Base-by-base conservation (phyloP, 2,329 filamentous ascomycete genomes). In the Arthrinium puccinioides region DNA sequence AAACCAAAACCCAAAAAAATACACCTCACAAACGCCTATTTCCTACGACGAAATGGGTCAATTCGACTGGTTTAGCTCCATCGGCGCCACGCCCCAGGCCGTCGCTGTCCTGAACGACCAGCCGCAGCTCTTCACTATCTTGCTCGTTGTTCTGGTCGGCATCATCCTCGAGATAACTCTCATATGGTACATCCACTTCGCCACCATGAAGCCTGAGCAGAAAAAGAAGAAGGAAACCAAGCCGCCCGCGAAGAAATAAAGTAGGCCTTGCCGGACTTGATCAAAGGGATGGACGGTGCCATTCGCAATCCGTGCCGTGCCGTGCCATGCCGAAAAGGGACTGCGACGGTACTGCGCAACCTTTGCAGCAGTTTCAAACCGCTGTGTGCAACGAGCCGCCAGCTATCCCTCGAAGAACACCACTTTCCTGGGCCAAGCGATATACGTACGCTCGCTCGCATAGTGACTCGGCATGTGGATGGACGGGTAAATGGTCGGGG, bases 101-200 rank as follows among this genome's bases (percentile, higher is more conserved):
- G 71, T 79, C 49, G 72, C 72, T 45, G 67, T 70, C 37, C 63
- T 79, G 53, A 78, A 79, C 60, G 73, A 79, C 50, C 75, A 79
- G 56, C 74, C 75, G 16, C 61, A 70, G 43, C 62, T 79, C 37
- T 77, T 79, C 60, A 72, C 66, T 45, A 70, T 72, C 44, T 69
- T 79, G 42, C 44, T 79, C 44, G 55, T 76, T 52, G 72, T 74
- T 41, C 61, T 79, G 39, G 51, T 74, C 50, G 60, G 59, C 42
- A 48, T 77, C 35, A 63, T 62, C 42, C 51, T 69, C 8, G 61
- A 77, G 47, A 55, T 54, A 40, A 49, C 63, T 9, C 57, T 78
- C 33, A 56, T 73, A 37, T 76, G 70, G 70, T 76, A 67, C 59
- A 79, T 79, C 50, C 72, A 77, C 58, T 69, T 62, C 50, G 73